Percentiles rank a stretch among this genome's conserved stretches.
Evolutionary conservation across 331 rosid genomes (phyloP).

Genomic region (Spiraea crenata): DNA sequence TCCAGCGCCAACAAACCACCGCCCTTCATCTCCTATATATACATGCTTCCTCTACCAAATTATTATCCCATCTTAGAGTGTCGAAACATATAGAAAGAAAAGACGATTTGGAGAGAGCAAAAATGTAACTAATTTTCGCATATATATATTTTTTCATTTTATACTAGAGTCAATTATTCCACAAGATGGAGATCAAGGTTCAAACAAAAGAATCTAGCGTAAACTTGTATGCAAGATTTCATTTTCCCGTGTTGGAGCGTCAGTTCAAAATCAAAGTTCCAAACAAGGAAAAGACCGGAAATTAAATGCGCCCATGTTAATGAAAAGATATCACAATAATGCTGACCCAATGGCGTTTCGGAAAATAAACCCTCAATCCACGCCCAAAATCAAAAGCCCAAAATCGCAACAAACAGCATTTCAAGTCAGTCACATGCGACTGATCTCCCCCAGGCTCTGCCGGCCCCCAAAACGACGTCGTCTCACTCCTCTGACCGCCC

Average conservation of each 20-base stretch:
- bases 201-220: too few species aligned
- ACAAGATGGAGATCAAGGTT: too few species aligned
- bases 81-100: too few species aligned
- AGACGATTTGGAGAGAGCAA: too few species aligned
- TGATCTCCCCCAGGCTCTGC: slow-evolving; percentile 33
- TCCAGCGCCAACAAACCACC: too few species aligned
- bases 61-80: too few species aligned
- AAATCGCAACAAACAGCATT: slow-evolving; percentile 3
- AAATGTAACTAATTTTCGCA: too few species aligned
- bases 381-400: neutral
- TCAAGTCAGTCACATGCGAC: slow-evolving; percentile 53
- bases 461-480: slow-evolving; percentile 62
- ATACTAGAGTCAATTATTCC: too few species aligned
- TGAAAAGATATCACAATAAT: neutral
- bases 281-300: slow-evolving; percentile 1
- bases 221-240: slow-evolving; percentile 3
- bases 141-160: too few species aligned
- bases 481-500: slow-evolving; percentile 14
- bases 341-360: neutral
- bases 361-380: slow-evolving; percentile 9
- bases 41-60: too few species aligned
- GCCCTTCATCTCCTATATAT: too few species aligned
- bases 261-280: slow-evolving; percentile 21
- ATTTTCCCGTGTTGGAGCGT: slow-evolving; percentile 47
- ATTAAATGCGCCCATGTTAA: neutral